These are phyloP conservation scores for Podaxis sp. DNA, from an alignment of 768 basidiomycete genomes.

Conservation along the genomic window DNA sequence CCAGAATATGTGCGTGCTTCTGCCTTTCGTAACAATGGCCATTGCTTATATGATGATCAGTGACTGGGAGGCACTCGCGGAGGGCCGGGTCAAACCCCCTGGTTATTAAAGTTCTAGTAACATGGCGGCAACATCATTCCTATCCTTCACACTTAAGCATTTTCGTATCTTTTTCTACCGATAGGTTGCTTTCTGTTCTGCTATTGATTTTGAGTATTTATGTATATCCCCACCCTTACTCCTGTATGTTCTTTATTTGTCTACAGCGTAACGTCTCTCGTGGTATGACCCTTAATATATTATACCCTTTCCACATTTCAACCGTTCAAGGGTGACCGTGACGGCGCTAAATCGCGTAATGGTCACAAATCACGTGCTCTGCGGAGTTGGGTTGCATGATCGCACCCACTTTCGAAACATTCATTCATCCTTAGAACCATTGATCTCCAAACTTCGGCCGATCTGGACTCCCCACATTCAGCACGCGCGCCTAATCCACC, in stretches of 20 bases:
- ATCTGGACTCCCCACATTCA: not conserved
- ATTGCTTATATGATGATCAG: not conserved
- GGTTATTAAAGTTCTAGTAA: not conserved
- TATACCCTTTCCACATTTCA: too few species aligned
- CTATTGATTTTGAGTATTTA: too few species aligned
- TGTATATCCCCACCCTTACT: too few species aligned
- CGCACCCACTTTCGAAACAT: not conserved
- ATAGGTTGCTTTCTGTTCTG: too few species aligned
- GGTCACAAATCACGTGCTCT: not conserved
- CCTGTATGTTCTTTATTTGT: too few species aligned
- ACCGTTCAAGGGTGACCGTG: not conserved
- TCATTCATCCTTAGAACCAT: not conserved
- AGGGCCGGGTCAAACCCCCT: not conserved
- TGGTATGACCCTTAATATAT: too few species aligned
- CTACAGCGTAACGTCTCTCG: too few species aligned
- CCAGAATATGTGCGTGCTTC: not conserved
- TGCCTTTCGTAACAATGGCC: too few species aligned
- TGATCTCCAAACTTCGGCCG: too few species aligned
- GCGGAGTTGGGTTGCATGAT: not conserved
- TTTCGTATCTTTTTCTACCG: too few species aligned
- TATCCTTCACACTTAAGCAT: not conserved
- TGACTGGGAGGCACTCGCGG: not conserved
- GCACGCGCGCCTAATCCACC: not conserved
- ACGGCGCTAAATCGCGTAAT: not conserved
- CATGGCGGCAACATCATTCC: not conserved